Percentiles rank a stretch among this genome's conserved stretches.
phyloP scores from a whole-genome alignment of 2,329 filamentous ascomycete species.

The Fusarium equiseti region DNA sequence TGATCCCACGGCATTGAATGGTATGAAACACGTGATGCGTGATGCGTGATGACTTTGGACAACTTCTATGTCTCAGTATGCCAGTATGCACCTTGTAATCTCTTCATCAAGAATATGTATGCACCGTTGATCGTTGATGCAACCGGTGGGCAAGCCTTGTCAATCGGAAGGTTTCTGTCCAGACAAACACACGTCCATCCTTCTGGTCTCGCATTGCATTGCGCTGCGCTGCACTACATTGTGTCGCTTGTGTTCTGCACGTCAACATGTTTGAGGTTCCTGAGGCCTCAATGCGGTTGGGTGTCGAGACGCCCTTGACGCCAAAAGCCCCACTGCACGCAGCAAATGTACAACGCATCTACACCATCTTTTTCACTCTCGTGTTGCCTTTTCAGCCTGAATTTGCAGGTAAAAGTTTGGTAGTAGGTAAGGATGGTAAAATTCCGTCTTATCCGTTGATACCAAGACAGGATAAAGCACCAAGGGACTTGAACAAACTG shows the following conservation, averaged over 20 bases:
- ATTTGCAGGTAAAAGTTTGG: conserved; percentile 1
- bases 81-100: conserved; percentile 9
- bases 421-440: conserved; percentile 5
- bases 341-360: conserved; percentile 63
- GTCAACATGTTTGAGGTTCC: conserved; percentile 35
- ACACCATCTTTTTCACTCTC: conserved; percentile 42
- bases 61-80: not conserved
- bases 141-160: conserved; percentile 41
- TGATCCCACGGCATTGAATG: conserved; percentile 33
- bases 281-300: conserved; percentile 58
- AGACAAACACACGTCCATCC: conserved; percentile 36
- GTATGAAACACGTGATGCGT: not conserved
- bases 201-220: conserved; percentile 25
- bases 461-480: not conserved
- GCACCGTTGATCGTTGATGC: conserved; percentile 31
- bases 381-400: conserved; percentile 31
- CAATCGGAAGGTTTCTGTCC: conserved; percentile 32
- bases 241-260: conserved; percentile 39
- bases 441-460: conserved; percentile 1
- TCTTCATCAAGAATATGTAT: conserved; percentile 14
- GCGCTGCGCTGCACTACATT: conserved; percentile 11
- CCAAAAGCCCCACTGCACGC: conserved; percentile 51
- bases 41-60: not conserved
- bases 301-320: conserved; percentile 61
- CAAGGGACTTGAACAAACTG: not conserved